Percentiles rank a stretch among this genome's conserved stretches.
phyloP scores from a whole-genome alignment of 192 early-diverging fungal species.

The Lunasporangiospora selenospora region DNA sequence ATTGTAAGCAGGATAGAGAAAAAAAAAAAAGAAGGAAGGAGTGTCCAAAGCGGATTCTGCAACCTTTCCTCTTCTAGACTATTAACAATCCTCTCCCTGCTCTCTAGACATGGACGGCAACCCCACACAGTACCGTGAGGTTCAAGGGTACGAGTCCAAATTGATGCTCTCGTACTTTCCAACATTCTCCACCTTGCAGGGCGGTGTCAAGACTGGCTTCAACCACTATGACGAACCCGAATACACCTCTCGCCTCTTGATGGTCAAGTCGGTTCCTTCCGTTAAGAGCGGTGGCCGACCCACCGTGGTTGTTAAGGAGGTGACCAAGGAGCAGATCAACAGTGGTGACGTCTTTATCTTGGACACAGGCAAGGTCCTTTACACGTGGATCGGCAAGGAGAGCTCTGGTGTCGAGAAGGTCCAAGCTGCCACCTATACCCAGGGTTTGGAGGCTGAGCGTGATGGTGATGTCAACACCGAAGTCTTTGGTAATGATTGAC shows the following conservation, averaged over 20 bases:
- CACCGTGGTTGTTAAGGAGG: conserved; percentile 62
- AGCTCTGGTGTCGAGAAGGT: conserved; percentile 66
- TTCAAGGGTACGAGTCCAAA: conserved; percentile 66
- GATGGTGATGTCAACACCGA: conserved; percentile 57
- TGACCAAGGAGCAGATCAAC: conserved; percentile 63
- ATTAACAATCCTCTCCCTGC: too few relatives aligned
- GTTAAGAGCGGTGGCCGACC: too few relatives aligned
- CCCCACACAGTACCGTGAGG: too few relatives aligned
- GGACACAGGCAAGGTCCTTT: conserved; percentile 64
- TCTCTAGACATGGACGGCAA: too few relatives aligned
- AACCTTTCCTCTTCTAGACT: too few relatives aligned
- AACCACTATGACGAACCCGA: conserved; percentile 60
- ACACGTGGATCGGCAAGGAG: conserved; percentile 68
- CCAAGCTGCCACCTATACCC: conserved; percentile 67
- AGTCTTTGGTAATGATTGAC: conserved; percentile 67
- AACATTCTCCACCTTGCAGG: conserved; percentile 55
- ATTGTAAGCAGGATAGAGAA: conserved; percentile 57
- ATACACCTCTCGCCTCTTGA: conserved; percentile 55
- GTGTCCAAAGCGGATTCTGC: too few relatives aligned
- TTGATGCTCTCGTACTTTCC: conserved; percentile 71
- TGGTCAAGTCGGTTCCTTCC: conserved; percentile 54
- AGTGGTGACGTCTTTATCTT: conserved; percentile 75
- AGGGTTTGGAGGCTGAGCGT: conserved; percentile 62
- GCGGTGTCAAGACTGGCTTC: conserved; percentile 75
- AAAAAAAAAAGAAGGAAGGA: too few relatives aligned